Base-by-base conservation (phyloP, 2,329 filamentous ascomycete genomes). In the Colletotrichum horii region DNA sequence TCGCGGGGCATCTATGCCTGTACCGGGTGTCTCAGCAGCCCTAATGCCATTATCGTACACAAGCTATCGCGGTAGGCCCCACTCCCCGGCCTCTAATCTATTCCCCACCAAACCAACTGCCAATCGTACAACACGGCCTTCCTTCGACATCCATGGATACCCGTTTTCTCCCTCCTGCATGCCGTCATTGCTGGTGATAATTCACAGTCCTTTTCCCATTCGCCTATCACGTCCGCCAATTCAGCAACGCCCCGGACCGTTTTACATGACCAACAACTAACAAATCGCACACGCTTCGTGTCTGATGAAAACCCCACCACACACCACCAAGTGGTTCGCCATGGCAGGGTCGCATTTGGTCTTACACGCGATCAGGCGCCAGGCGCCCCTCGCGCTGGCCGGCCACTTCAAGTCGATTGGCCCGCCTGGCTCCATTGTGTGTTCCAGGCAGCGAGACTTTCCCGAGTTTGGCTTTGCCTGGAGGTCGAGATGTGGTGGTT, bases 31-130 rank as follows among this genome's bases (percentile, higher is more conserved):
- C n/a, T 38, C 30, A 38, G 56, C 22, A 70, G 36, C 67, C 67
- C 67, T 70, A 66, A 75, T 68, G 62, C 64, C 38, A 55, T 67
- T 75, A 73, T 73, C 56, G 56, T 58, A 68, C 32, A 73, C 22
- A 36, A 30, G 15, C 15, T n/a, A 38, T 43, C 58, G n/a, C 61
- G 15, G 19, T n/a, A 30, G 24, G n/a, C 24, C 61, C 68, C 66
- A 36, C 30, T 36, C 26, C 58, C 8, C 30, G 32, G 22, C n/a
- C 58, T 36, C 22, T 34, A 58, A n/a, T 24, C 26, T 32, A 56
- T 14, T 38, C 24, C 38, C 38, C 64, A 43, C 28, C 55, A 58
- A 19, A 52, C n/a, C 43, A 52, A 52, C 43, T 52, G 43, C 43
- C 43, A 52, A 52, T 52, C 43, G 43, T 52, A 22, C 43, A 52